phyloP scores from a whole-genome alignment of 768 basidiomycete species.

The Cystobasidium onofrii region DNA sequence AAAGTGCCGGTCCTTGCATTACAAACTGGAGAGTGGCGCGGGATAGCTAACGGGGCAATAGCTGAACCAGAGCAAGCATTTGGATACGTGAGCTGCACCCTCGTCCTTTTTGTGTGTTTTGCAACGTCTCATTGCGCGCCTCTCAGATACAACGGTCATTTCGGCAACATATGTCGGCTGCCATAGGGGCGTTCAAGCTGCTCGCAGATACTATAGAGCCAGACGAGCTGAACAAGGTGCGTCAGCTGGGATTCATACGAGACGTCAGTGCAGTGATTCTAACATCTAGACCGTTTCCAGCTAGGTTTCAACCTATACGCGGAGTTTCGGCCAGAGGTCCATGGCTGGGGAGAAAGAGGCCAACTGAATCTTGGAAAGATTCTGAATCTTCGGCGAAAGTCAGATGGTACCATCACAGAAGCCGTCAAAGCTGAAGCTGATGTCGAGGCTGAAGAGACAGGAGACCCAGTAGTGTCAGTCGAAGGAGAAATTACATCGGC shows the following conservation, averaged over 20 bases:
- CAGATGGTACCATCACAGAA: slow-evolving; percentile 7
- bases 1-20: slow-evolving; percentile 69
- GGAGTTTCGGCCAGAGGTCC: slow-evolving; percentile 72
- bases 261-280: no score
- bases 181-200: slow-evolving; percentile 43
- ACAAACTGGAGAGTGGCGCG: slow-evolving; percentile 67
- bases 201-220: slow-evolving; percentile 46
- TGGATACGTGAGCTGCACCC: slow-evolving; percentile 68
- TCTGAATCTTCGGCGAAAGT: slow-evolving; percentile 48
- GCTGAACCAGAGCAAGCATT: slow-evolving; percentile 63
- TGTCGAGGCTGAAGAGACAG: neutral
- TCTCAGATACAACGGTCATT: slow-evolving; percentile 28
- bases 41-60: slow-evolving; percentile 63
- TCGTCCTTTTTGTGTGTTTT: no score
- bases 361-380: slow-evolving; percentile 65
- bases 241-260: no score
- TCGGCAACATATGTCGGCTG: slow-evolving; percentile 24
- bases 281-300: slow-evolving; percentile 22
- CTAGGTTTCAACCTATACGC: slow-evolving; percentile 72
- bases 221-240: slow-evolving; percentile 44
- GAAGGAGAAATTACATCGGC: neutral
- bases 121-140: no score
- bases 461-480: neutral
- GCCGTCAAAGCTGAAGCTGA: slow-evolving; percentile 18
- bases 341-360: slow-evolving; percentile 75